These are phyloP conservation scores for Penicillium janthinellum DNA, from an alignment of 2,329 filamentous ascomycete genomes.

Conservation along the genomic window DNA sequence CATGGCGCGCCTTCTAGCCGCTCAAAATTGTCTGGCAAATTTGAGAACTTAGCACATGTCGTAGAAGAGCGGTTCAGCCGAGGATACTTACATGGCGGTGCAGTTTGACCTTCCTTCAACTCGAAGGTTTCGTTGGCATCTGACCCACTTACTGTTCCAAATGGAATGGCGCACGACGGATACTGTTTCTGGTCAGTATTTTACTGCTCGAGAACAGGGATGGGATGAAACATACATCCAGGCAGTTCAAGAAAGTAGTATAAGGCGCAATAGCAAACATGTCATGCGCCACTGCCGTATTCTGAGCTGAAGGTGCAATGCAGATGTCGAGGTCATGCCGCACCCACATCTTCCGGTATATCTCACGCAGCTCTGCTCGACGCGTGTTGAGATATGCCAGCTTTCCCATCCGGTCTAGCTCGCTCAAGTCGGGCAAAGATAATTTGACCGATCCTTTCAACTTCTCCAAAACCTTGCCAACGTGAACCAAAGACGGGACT, in stretches of 20 bases:
- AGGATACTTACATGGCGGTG: conserved; percentile 25
- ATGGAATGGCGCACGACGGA: conserved; percentile 53
- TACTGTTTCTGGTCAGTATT: conserved; percentile 37
- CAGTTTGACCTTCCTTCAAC: conserved; percentile 17
- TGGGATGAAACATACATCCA: conserved; percentile 48
- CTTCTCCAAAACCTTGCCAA: conserved; percentile 11
- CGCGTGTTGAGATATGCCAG: conserved; percentile 28
- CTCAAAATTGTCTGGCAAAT: conserved; percentile 26
- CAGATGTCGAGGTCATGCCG: conserved; percentile 53
- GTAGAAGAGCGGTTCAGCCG: background rate
- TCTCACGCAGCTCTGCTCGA: conserved; percentile 36
- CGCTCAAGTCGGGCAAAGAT: conserved; percentile 13
- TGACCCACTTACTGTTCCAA: conserved; percentile 22
- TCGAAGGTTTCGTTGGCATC: conserved; percentile 16
- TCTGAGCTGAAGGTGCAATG: conserved; percentile 50
- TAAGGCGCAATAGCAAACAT: conserved; percentile 37
- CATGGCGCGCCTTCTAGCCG: conserved; percentile 31
- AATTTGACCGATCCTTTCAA: conserved; percentile 3
- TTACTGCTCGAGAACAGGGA: background rate
- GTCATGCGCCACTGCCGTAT: conserved; percentile 56
- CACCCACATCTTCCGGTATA: conserved; percentile 47
- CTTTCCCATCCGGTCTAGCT: conserved; percentile 17
- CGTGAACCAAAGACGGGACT: conserved; percentile 21
- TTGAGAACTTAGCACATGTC: background rate
- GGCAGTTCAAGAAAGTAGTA: conserved; percentile 52